Evolutionary conservation across 2,329 filamentous ascomycete genomes (phyloP).

Genomic region (Tolypocladium sp.): DNA sequence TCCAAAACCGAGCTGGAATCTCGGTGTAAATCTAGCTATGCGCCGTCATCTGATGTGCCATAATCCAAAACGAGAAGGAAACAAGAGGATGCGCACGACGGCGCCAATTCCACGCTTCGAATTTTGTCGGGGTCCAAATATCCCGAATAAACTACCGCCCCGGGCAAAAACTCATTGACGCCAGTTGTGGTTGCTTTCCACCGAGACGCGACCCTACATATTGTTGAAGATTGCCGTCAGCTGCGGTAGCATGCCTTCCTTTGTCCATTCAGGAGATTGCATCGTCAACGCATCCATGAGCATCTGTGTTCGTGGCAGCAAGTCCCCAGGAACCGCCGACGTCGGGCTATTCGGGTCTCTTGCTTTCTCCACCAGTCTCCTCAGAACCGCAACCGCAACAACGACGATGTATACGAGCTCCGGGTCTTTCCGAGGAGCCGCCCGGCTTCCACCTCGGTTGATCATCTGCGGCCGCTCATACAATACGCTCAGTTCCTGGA

Average conservation of each 20-base stretch:
- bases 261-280: conserved; percentile 50
- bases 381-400: conserved; percentile 59
- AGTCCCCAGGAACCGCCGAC: conserved; percentile 45
- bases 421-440: conserved; percentile 31
- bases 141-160: not conserved
- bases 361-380: conserved; percentile 59
- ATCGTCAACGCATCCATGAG: conserved; percentile 60
- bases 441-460: conserved; percentile 19
- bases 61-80: conserved; percentile 1
- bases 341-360: conserved; percentile 43
- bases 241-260: conserved; percentile 58
- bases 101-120: not conserved
- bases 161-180: not conserved
- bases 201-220: conserved; percentile 7
- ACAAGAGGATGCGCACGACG: not conserved
- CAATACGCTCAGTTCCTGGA: conserved; percentile 61
- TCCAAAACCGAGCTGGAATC: conserved; percentile 6
- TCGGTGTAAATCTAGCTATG: conserved; percentile 12
- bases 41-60: conserved; percentile 10
- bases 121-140: not conserved
- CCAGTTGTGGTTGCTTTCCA: conserved; percentile 33
- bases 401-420: conserved; percentile 56
- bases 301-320: conserved; percentile 57
- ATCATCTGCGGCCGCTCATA: conserved; percentile 30
- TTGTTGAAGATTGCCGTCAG: conserved; percentile 46